A percentile compares a stretch with the other conserved stretches of the same genome.
Evolutionary conservation across 306 rosid genomes (phyloP).

Genomic region (Lotus japonicus): DNA sequence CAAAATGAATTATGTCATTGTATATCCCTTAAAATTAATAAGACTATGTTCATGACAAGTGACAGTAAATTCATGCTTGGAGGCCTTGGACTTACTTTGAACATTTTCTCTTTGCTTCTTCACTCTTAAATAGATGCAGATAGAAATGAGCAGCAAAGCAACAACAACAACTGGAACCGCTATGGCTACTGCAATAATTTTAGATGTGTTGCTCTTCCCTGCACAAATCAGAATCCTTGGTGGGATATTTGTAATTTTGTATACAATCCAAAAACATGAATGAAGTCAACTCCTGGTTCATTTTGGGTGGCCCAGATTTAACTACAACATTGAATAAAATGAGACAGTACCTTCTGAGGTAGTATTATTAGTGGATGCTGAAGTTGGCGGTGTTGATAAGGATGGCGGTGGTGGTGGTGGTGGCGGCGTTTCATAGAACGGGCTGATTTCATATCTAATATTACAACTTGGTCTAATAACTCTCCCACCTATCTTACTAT

Average conservation of each 20-base stretch:
- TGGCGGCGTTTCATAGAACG: background rate
- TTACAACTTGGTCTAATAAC: slow-evolving; percentile 25
- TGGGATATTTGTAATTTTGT: too few species aligned
- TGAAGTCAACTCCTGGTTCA: too few species aligned
- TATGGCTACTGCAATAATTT: background rate
- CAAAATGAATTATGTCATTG: too few species aligned
- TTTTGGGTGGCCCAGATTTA: too few species aligned
- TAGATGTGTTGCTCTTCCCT: background rate
- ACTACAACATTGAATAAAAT: too few species aligned
- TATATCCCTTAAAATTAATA: too few species aligned
- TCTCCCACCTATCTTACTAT: background rate
- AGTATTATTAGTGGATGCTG: background rate
- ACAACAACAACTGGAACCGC: background rate
- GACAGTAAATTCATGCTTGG: too few species aligned
- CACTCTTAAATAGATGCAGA: background rate
- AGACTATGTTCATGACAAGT: too few species aligned
- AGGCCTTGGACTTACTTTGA: background rate
- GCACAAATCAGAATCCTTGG: background rate
- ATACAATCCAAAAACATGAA: too few species aligned
- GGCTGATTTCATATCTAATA: background rate
- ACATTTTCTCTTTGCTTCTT: background rate
- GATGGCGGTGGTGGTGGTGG: background rate
- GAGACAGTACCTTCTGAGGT: too few species aligned
- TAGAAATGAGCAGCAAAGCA: background rate
- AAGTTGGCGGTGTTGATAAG: background rate